Base-by-base conservation (phyloP, 495 filamentous ascomycete species). In the Clohesyomyces aquaticus region DNA sequence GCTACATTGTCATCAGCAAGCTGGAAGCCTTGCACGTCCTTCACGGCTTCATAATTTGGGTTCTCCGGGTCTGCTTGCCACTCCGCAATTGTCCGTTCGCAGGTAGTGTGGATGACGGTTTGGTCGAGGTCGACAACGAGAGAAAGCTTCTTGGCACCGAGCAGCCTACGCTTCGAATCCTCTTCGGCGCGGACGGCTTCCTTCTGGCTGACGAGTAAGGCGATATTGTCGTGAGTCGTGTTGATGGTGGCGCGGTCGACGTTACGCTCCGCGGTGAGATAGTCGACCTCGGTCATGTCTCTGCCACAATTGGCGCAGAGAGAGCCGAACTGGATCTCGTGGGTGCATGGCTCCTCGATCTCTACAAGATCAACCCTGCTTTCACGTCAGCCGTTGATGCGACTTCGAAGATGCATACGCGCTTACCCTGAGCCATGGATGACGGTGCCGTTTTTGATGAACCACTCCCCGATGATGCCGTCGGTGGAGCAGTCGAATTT, bases 51-150 rank as follows among this genome's bases (percentile, higher is more conserved):
- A 73, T 97, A 83, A 71, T 99, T 99, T 28, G 94, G 91, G 61
- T 95, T 96, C 4, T 83, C 81, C 48, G 87, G 84, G 75, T 99
- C 91, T 54, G 82, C 79, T 77, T 94, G 90, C 94, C 94, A 99
- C 74, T 99, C 91, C 56, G 86, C 92, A 41, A 99, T 87, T 0
- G 94, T 99, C 19, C 92, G 93, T 61, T 99, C 94, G 69, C 97
- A 93, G 49, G 92, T 96, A 16, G 94, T 94, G 74, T 99, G 94
- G 62, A 99, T 98, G 71, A 99, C 94, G 21, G 94, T 99, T 75
- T 97, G 93, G 73, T 99, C 94, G 25, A 99, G 78, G 80, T 99
- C 94, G 65, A 99, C 94, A 23, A 99, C 94, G 19, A 99, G 79
- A 16, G 91, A 96, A 11, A 99, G 82, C 76, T 93, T 96, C 54